phyloP scores from a whole-genome alignment of 192 early-diverging fungal species.

The Backusella parvicylindrica region DNA sequence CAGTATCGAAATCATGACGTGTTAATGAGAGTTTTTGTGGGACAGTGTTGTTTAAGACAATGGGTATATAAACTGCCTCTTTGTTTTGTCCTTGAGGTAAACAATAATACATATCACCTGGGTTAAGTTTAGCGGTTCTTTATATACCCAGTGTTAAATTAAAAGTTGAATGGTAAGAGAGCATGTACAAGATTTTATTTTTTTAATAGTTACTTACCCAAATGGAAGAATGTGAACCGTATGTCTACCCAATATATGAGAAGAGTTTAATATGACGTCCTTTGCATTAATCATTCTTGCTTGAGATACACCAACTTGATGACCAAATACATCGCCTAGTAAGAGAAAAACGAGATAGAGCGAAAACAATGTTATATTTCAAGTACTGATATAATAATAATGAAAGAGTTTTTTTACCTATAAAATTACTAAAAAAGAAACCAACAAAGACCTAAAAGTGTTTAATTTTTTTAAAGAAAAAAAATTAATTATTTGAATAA shows the following conservation, averaged over 20 bases:
- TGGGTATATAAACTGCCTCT: slow-evolving; percentile 27
- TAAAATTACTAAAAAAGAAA: not conserved
- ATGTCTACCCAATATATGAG: slow-evolving; percentile 44
- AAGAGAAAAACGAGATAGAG: not conserved
- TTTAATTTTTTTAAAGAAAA: not conserved
- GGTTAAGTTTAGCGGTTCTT: slow-evolving; percentile 47
- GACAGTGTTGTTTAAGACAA: slow-evolving; percentile 40
- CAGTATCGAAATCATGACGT: slow-evolving; percentile 33
- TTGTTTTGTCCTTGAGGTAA: slow-evolving; percentile 34
- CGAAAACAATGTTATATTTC: not conserved
- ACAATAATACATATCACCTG: slow-evolving; percentile 41
- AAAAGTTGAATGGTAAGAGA: not conserved
- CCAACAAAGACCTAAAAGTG: slow-evolving; percentile 1
- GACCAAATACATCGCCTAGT: slow-evolving; percentile 25
- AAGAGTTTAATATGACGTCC: slow-evolving; percentile 35
- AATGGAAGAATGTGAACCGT: slow-evolving; percentile 43
- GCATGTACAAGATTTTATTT: not conserved
- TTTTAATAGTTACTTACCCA: slow-evolving; percentile 17
- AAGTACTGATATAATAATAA: not conserved
- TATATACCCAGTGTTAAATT: not conserved
- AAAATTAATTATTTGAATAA: not conserved
- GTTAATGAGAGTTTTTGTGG: slow-evolving; percentile 27
- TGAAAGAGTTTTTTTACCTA: not conserved
- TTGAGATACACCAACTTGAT: slow-evolving; percentile 30
- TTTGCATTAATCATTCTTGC: slow-evolving; percentile 26